Percentiles rank a stretch among this genome's conserved stretches.
These are phyloP conservation scores for Dinochytrium kinnereticum DNA, from an alignment of 371 early-diverging fungal species.

Conservation along the genomic window DNA sequence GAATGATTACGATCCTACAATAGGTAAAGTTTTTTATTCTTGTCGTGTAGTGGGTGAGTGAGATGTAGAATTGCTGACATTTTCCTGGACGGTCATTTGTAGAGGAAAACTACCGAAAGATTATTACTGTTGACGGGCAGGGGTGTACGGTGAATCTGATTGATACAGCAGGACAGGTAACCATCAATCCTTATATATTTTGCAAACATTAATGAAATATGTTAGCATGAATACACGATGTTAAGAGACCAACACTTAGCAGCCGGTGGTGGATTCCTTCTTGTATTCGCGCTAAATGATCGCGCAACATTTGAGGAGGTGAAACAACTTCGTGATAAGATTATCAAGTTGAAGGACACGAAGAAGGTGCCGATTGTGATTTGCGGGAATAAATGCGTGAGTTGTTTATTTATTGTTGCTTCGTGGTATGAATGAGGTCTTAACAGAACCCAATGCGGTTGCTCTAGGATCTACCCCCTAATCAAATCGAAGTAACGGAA, in stretches of 20 bases:
- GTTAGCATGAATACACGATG: constrained; percentile 60
- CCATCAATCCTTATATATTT: neutral
- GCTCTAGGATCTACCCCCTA: constrained; percentile 54
- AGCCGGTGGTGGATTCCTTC: constrained; percentile 60
- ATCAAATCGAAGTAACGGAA: constrained; percentile 49
- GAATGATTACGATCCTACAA: constrained; percentile 63
- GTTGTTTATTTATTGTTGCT: constrained; percentile 20
- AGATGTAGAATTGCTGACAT: constrained; percentile 16
- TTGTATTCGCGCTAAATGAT: constrained; percentile 62
- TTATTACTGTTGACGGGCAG: constrained; percentile 51
- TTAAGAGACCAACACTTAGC: constrained; percentile 61
- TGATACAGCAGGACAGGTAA: constrained; percentile 64
- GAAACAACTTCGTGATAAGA: constrained; percentile 59
- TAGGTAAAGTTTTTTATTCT: no score
- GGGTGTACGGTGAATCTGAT: constrained; percentile 54
- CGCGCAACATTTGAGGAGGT: constrained; percentile 56
- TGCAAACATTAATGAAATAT: neutral
- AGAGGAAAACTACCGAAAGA: constrained; percentile 65
- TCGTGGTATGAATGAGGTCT: no score
- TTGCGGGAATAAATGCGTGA: constrained; percentile 63
- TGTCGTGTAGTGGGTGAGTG: no score
- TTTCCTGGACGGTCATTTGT: neutral
- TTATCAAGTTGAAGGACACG: constrained; percentile 59
- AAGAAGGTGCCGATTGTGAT: constrained; percentile 59
- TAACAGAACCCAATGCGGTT: neutral